Evolutionary conservation across 768 basidiomycete genomes (phyloP).

Genomic region (Solioccasus polychromus): DNA sequence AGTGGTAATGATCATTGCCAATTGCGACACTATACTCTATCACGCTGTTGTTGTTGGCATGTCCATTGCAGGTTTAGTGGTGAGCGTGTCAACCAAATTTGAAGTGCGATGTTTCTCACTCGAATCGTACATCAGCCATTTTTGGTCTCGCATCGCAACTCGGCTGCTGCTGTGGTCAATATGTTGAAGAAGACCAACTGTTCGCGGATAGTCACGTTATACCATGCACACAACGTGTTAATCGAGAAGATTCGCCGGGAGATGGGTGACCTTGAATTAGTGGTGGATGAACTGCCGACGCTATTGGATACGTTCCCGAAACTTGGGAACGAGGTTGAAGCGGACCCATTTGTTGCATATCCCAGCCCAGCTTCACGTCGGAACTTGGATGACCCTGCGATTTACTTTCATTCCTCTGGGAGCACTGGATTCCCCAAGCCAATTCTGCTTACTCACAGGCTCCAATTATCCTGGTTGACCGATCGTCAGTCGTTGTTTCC

Average conservation of each 20-base stretch:
- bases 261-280: not conserved
- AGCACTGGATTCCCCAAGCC: conserved; percentile 47
- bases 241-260: conserved; percentile 6
- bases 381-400: conserved; percentile 7
- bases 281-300: conserved; percentile 11
- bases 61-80: conserved; percentile 27
- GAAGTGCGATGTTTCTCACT: conserved; percentile 21
- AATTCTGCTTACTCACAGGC: conserved; percentile 32
- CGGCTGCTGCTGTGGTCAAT: too few relatives aligned
- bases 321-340: conserved; percentile 30
- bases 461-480: conserved; percentile 28
- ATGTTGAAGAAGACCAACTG: too few relatives aligned
- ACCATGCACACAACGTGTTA: conserved; percentile 10
- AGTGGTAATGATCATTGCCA: conserved; percentile 32
- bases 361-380: not conserved
- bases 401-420: conserved; percentile 29
- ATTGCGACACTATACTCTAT: conserved; percentile 25
- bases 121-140: conserved; percentile 20
- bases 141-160: conserved; percentile 34
- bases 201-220: conserved; percentile 9
- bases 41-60: too few relatives aligned
- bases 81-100: conserved; percentile 30
- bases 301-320: conserved; percentile 35
- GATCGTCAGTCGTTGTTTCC: conserved; percentile 32
- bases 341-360: conserved; percentile 10